Conservation (phyloP, 495 filamentous ascomycete species). For the Lichenothelia convexa region DNA sequence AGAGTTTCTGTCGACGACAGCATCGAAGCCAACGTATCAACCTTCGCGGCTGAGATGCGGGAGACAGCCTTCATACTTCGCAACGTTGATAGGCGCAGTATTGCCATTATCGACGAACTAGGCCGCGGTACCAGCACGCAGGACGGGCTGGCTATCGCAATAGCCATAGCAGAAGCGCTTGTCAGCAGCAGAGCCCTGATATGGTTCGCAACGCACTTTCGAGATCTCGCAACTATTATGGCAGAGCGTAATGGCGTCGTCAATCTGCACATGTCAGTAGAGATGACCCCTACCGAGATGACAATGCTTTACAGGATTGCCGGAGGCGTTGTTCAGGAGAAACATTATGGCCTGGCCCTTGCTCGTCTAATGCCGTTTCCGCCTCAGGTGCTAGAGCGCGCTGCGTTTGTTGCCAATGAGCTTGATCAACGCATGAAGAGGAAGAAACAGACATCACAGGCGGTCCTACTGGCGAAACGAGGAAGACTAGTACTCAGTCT, state of each 20-base stretch:
- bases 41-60: constrained; percentile 86
- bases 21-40: constrained; percentile 80
- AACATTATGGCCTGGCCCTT: constrained; percentile 64
- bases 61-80: constrained; percentile 85
- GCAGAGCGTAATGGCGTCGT: constrained; percentile 55
- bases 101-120: constrained; percentile 77
- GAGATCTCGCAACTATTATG: constrained; percentile 60
- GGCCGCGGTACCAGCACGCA: constrained; percentile 78
- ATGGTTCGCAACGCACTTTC: constrained; percentile 90
- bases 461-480: constrained; percentile 36
- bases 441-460: constrained; percentile 36
- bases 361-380: constrained; percentile 63
- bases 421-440: constrained; percentile 35
- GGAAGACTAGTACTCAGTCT: constrained; percentile 59
- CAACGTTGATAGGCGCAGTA: constrained; percentile 41
- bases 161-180: constrained; percentile 73
- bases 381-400: constrained; percentile 41
- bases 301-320: constrained; percentile 73
- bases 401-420: constrained; percentile 41
- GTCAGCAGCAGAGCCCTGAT: constrained; percentile 56
- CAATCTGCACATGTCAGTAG: constrained; percentile 62
- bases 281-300: constrained; percentile 35
- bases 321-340: constrained; percentile 47
- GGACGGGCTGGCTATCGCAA: constrained; percentile 78
- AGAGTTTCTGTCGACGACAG: constrained; percentile 73